phyloP scores from a whole-genome alignment of 2,329 filamentous ascomycete genomes.

The Diaporthe caulivora region DNA sequence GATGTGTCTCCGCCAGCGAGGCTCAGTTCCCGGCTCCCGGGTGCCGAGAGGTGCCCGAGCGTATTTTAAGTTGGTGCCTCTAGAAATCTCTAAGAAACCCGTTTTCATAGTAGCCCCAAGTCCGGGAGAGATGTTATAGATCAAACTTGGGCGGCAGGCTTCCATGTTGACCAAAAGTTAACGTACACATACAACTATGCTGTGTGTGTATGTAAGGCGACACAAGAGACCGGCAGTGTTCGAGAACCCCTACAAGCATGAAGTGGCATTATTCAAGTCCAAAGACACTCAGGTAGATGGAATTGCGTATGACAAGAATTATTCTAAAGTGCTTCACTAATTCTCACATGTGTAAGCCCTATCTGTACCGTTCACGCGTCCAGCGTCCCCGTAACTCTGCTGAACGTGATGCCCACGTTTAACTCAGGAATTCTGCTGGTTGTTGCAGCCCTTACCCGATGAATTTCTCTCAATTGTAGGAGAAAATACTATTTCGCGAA shows the following conservation, averaged over 20 bases:
- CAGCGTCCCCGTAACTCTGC: too few species aligned
- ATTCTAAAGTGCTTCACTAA: too few species aligned
- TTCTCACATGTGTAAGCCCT: too few species aligned
- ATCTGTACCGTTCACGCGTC: too few species aligned
- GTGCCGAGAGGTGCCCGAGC: not conserved
- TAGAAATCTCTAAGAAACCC: not conserved
- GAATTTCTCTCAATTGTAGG: too few species aligned
- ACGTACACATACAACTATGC: too few species aligned
- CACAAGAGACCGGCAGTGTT: not conserved
- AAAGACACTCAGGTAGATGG: not conserved
- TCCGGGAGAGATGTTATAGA: not conserved
- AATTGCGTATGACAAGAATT: not conserved
- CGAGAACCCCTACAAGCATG: not conserved
- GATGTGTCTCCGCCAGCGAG: not conserved
- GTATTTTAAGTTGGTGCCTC: not conserved
- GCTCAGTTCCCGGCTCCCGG: not conserved
- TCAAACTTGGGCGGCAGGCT: not conserved
- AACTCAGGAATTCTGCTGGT: too few species aligned
- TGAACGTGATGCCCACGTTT: too few species aligned
- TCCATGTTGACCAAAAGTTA: too few species aligned
- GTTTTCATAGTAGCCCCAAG: not conserved
- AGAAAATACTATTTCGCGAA: too few species aligned
- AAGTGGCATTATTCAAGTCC: not conserved
- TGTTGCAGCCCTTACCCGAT: too few species aligned
- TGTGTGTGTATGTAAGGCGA: not conserved